Evolutionary conservation across 148 eudicot genomes (phyloP), one percentile per base, ranked within the genome.

Genomic region (Spergularia marina): DNA sequence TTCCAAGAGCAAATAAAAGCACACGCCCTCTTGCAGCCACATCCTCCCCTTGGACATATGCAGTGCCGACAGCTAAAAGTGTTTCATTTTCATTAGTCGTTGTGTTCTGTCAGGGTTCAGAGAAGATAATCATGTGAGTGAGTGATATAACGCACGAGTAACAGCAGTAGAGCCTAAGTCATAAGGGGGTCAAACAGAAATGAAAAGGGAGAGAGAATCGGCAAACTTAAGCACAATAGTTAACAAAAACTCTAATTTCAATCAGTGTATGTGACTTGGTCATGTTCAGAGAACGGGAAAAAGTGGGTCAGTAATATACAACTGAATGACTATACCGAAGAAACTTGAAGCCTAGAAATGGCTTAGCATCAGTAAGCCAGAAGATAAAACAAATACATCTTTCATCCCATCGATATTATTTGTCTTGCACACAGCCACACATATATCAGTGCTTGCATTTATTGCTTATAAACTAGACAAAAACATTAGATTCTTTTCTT

Each of bases 21-120:
- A 95, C 92, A 55, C 99, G 94, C 23, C 99, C 99, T 85, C 99
- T 90, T 20, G 91, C 99, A 52, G 99, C 99, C 49, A 95, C 94
- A 87, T 95, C 99, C 84, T 95, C 99, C 30, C 99, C 99, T 84
- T 95, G 99, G 49, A 89, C 92, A 82, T 90, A 95, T 79, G 99
- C 99, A 75, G 99, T 95, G 70, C 99, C 99, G 75, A 95, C 74
- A 12, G 99, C 97, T 83, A 95, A 79, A 75, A 95, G 94, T 14
- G 97, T 95, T 85, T 90, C 99, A 70, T 92, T 92, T 74, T 85
- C 93, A 79, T 84, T 91, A 10, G 86, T 88, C 23, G 94, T 89
- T 36, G 90, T 89, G 76, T 95, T 95, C 98, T 95, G 89, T 56
- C 75, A 77, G 64, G 76, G 70, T 47, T 52, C 9, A 79, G 44